phyloP scores from a whole-genome alignment of 2,329 filamentous ascomycete species.

The Pleomassaria siparia region DNA sequence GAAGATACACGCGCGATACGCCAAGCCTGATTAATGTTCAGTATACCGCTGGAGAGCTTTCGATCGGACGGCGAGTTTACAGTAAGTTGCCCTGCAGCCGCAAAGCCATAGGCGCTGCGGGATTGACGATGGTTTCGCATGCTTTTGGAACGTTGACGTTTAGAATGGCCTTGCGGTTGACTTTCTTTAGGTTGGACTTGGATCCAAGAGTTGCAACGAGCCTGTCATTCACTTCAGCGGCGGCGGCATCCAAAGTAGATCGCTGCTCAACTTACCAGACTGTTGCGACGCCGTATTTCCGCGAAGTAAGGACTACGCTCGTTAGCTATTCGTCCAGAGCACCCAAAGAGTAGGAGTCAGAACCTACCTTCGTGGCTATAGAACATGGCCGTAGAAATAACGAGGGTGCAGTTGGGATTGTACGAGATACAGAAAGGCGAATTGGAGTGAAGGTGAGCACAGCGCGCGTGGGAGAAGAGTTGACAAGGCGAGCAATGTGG shows the following conservation, averaged over 20 bases:
- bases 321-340: slow-evolving; percentile 22
- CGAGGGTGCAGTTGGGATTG: slow-evolving; percentile 8
- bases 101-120: slow-evolving; percentile 83
- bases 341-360: slow-evolving; percentile 1
- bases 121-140: slow-evolving; percentile 83
- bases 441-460: background rate
- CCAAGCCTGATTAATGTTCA: slow-evolving; percentile 53
- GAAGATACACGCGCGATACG: slow-evolving; percentile 78
- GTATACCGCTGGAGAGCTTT: background rate
- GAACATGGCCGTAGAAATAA: slow-evolving; percentile 65
- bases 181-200: slow-evolving; percentile 68
- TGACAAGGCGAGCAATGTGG: background rate
- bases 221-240: slow-evolving; percentile 57
- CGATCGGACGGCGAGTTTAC: slow-evolving; percentile 39
- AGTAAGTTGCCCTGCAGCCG: slow-evolving; percentile 87
- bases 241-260: background rate
- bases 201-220: slow-evolving; percentile 85
- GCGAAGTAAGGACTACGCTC: slow-evolving; percentile 70
- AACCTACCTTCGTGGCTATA: slow-evolving; percentile 88
- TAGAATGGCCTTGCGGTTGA: slow-evolving; percentile 84
- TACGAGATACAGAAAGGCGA: background rate
- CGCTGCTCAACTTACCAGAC: slow-evolving; percentile 69
- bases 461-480: background rate
- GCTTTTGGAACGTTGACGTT: slow-evolving; percentile 85
- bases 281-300: slow-evolving; percentile 89